Conservation (phyloP, 2,329 filamentous ascomycete genomes). For the Ceratocystis ficicola region DNA sequence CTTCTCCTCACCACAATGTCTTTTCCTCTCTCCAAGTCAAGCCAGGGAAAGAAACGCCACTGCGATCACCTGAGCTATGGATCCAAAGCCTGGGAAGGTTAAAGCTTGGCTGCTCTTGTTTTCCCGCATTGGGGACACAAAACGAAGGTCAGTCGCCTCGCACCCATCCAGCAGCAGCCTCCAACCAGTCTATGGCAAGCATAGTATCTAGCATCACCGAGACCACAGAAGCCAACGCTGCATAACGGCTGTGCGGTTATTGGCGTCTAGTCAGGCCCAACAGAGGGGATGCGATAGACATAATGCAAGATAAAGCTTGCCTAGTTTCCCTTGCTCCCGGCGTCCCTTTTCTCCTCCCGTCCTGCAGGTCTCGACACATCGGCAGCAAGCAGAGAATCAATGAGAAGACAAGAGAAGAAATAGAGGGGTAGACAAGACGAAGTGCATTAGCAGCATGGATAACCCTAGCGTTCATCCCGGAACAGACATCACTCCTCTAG, state of each 20-base stretch:
- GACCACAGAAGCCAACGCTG: no score
- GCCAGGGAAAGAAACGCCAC: background rate
- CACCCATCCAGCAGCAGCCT: background rate
- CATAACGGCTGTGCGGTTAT: no score
- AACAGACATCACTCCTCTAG: background rate
- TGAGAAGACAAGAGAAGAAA: background rate
- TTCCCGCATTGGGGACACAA: background rate
- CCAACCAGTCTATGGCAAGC: background rate
- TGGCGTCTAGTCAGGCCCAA: background rate
- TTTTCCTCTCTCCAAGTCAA: no score
- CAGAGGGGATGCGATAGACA: background rate
- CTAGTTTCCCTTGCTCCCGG: background rate
- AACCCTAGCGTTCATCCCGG: background rate
- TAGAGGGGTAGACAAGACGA: background rate
- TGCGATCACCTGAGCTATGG: background rate
- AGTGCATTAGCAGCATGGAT: background rate
- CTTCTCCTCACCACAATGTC: no score
- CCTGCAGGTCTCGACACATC: background rate
- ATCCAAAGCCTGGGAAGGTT: background rate
- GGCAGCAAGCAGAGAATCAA: background rate
- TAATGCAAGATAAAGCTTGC: no score
- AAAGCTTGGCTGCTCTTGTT: conserved; percentile 2
- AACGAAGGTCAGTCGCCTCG: background rate
- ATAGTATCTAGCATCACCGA: background rate
- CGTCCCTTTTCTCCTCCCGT: conserved; percentile 4